These are phyloP conservation scores for Alternaria sp. DNA, from an alignment of 2,329 filamentous ascomycete species.

Conservation along the genomic window DNA sequence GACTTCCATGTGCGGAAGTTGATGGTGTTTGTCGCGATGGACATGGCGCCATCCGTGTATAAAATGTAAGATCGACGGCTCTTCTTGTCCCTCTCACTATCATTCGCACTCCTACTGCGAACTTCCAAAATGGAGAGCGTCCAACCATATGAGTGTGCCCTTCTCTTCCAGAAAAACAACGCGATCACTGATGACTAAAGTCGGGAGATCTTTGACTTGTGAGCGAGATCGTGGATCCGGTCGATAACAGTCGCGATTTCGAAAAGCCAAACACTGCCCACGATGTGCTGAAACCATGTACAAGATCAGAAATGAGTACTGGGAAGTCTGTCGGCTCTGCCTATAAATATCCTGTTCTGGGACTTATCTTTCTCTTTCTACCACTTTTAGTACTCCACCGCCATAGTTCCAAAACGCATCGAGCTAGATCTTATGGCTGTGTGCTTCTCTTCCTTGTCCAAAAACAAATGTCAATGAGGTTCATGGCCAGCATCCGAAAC, in stretches of 20 bases:
- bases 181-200: too few relatives aligned
- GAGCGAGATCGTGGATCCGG: neutral
- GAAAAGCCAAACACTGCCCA: neutral
- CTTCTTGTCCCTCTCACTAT: neutral
- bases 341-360: neutral
- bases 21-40: neutral
- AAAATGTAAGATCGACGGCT: neutral
- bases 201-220: neutral
- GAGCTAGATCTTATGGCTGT: neutral
- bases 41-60: neutral
- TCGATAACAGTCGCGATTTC: neutral
- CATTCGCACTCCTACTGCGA: neutral
- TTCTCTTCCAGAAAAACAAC: neutral
- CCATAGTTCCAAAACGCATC: neutral
- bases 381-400: neutral
- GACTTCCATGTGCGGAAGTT: rapidly evolving
- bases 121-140: neutral
- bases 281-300: neutral
- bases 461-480: neutral
- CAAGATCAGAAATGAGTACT: too few relatives aligned
- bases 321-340: too few relatives aligned
- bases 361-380: neutral
- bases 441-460: neutral
- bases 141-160: neutral
- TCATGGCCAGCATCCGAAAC: neutral